Evolutionary conservation across 768 basidiomycete genomes (phyloP).

Genomic region (Tremella yokohamensis): DNA sequence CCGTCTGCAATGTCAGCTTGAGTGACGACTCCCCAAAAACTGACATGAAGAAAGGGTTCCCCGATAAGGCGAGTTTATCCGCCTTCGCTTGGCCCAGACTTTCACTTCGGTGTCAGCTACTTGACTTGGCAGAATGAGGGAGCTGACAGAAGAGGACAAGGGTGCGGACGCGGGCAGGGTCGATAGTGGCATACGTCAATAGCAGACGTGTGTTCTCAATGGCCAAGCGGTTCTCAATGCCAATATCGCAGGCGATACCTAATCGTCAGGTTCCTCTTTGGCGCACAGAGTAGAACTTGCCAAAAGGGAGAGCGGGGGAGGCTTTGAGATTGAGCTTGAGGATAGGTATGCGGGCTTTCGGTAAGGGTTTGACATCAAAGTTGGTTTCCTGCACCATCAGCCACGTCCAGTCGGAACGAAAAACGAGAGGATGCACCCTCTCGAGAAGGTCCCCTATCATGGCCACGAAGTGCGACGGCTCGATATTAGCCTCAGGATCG

Average conservation of each 20-base stretch:
- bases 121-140: neutral
- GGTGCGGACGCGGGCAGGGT: conserved; percentile 86
- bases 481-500: conserved; percentile 65
- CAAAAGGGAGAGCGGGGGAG: conserved; percentile 49
- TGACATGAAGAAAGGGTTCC: conserved; percentile 84
- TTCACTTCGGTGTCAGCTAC: conserved; percentile 64
- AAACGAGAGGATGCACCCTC: conserved; percentile 60
- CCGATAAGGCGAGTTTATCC: conserved; percentile 98
- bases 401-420: neutral
- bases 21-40: conserved; percentile 3
- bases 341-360: conserved; percentile 96
- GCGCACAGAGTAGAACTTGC: conserved; percentile 12
- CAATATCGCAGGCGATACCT: conserved; percentile 96
- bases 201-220: conserved; percentile 93
- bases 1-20: conserved; percentile 57
- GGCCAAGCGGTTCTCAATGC: conserved; percentile 94
- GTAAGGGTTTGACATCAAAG: conserved; percentile 68
- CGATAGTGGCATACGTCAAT: conserved; percentile 95
- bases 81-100: conserved; percentile 96
- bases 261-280: conserved; percentile 56
- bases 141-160: conserved; percentile 92
- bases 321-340: conserved; percentile 90
- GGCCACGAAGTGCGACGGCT: conserved; percentile 85
- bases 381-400: conserved; percentile 42
- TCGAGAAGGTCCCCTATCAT: conserved; percentile 90